These are phyloP conservation scores for Wickerhamiella parazyma DNA, from an alignment of 805 yeast species.

Conservation along the genomic window DNA sequence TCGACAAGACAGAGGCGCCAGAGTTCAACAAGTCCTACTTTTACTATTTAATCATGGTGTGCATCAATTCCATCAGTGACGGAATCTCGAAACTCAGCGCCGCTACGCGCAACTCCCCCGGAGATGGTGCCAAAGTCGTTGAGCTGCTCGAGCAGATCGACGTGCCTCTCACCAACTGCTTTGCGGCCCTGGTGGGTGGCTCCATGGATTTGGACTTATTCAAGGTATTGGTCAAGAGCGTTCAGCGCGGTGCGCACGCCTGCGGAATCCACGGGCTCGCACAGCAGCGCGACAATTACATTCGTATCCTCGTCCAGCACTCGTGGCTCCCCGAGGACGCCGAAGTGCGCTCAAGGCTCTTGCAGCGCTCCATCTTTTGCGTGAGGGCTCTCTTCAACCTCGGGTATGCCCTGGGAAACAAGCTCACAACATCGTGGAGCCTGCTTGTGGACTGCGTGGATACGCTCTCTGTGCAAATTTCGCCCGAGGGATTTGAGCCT, in stretches of 20 bases:
- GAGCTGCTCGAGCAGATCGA: slow-evolving; percentile 10
- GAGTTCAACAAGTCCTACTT: slow-evolving; percentile 47
- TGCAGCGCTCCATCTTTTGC: slow-evolving; percentile 58
- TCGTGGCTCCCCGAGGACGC: slow-evolving; percentile 13
- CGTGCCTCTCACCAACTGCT: slow-evolving; percentile 30
- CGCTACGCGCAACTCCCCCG: slow-evolving; percentile 16
- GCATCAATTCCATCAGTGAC: slow-evolving; percentile 46
- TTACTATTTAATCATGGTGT: slow-evolving; percentile 40
- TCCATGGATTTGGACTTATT: slow-evolving; percentile 59
- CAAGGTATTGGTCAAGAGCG: slow-evolving; percentile 50
- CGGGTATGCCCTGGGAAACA: slow-evolving; percentile 70
- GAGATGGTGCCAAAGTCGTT: slow-evolving; percentile 2
- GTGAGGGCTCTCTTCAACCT: slow-evolving; percentile 66
- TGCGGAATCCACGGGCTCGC: slow-evolving; percentile 57
- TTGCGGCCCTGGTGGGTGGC: slow-evolving; percentile 44
- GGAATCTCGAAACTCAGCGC: slow-evolving; percentile 32
- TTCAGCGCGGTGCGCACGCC: slow-evolving; percentile 72
- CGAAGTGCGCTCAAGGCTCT: slow-evolving; percentile 23
- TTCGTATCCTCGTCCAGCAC: slow-evolving; percentile 22
- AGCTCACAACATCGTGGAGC: slow-evolving; percentile 54
- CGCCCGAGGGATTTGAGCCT: background rate
- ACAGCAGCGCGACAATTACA: slow-evolving; percentile 44
- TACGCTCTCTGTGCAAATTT: slow-evolving; percentile 10
- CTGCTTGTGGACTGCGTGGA: slow-evolving; percentile 29
- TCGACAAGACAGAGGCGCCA: slow-evolving; percentile 77